These are phyloP conservation scores for Penicillium paxilli DNA, from an alignment of 495 filamentous ascomycete species.

Conservation along the genomic window DNA sequence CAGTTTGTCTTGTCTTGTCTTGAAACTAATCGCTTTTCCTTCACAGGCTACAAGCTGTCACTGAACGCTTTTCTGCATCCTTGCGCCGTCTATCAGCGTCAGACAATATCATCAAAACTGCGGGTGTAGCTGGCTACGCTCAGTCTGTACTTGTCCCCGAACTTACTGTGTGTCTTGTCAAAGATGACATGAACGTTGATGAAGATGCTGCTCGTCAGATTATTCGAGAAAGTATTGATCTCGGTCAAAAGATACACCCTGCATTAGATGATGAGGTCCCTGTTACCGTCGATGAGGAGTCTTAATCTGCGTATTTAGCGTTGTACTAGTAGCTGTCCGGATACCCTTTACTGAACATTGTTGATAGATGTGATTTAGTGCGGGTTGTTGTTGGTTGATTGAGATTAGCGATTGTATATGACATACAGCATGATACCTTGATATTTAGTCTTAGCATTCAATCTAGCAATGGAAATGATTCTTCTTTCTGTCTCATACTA, in stretches of 20 bases:
- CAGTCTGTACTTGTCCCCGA: constrained; percentile 89
- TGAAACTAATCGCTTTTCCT: constrained; percentile 4
- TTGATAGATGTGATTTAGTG: background rate
- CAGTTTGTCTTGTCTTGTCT: background rate
- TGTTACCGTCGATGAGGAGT: constrained; percentile 17
- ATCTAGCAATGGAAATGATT: too few species aligned
- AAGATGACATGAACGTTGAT: constrained; percentile 77
- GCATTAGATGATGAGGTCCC: constrained; percentile 59
- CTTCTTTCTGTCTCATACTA: background rate
- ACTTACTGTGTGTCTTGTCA: constrained; percentile 71
- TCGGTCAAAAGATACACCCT: constrained; percentile 77
- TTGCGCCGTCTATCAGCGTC: constrained; percentile 62
- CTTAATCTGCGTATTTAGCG: background rate
- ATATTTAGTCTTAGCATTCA: background rate
- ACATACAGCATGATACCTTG: constrained; percentile 9
- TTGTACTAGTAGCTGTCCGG: too few species aligned
- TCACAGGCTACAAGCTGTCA: constrained; percentile 61
- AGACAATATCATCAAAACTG: constrained; percentile 67
- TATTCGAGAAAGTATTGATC: constrained; percentile 68
- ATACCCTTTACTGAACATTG: background rate
- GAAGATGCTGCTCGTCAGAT: constrained; percentile 66
- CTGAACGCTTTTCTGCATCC: constrained; percentile 56
- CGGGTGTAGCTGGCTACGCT: constrained; percentile 73
- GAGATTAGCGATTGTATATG: constrained; percentile 16
- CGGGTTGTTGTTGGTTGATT: background rate